phyloP scores from a whole-genome alignment of 2,329 filamentous ascomycete species.

The Alternaria longipes region DNA sequence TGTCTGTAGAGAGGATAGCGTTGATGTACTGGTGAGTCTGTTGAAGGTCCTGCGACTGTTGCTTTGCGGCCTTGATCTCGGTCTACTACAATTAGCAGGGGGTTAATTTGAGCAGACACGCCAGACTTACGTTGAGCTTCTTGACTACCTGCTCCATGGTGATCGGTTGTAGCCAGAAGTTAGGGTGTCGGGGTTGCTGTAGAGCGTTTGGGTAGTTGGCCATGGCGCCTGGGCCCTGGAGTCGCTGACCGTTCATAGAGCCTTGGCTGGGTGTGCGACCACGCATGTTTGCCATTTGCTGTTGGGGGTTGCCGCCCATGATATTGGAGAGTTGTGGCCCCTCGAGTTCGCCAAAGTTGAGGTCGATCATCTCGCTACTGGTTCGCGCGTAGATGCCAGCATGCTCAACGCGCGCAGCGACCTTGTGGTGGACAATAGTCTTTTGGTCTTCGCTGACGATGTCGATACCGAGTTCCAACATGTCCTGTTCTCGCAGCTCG shows the following conservation, averaged over 20 bases:
- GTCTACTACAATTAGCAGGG: slow-evolving; percentile 62
- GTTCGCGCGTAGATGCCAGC: slow-evolving; percentile 79
- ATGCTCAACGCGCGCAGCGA: slow-evolving; percentile 95
- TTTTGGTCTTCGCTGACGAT: slow-evolving; percentile 99
- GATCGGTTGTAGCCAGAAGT: slow-evolving; percentile 87
- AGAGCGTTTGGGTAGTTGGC: slow-evolving; percentile 65
- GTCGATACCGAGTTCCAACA: slow-evolving; percentile 94
- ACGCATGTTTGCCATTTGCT: slow-evolving; percentile 71
- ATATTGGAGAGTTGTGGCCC: slow-evolving; percentile 76
- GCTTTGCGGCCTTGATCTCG: slow-evolving; percentile 88
- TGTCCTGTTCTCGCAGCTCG: slow-evolving; percentile 89
- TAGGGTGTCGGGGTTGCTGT: slow-evolving; percentile 77
- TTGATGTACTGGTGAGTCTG: slow-evolving; percentile 84
- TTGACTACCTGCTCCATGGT: slow-evolving; percentile 96
- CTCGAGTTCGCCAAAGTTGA: slow-evolving; percentile 93
- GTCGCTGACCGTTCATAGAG: slow-evolving; percentile 71
- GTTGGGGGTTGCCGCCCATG: slow-evolving; percentile 70
- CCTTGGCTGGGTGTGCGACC: slow-evolving; percentile 66
- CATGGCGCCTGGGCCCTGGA: slow-evolving; percentile 66
- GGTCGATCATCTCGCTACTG: slow-evolving; percentile 79
- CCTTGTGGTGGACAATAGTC: slow-evolving; percentile 97
- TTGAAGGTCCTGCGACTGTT: slow-evolving; percentile 85
- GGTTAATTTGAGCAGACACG: neutral
- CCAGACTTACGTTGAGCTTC: slow-evolving; percentile 74
- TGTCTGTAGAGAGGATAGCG: slow-evolving; percentile 76